Conservation (phyloP, 2,329 filamentous ascomycete species). For the Allantophomopsis lycopodina region DNA sequence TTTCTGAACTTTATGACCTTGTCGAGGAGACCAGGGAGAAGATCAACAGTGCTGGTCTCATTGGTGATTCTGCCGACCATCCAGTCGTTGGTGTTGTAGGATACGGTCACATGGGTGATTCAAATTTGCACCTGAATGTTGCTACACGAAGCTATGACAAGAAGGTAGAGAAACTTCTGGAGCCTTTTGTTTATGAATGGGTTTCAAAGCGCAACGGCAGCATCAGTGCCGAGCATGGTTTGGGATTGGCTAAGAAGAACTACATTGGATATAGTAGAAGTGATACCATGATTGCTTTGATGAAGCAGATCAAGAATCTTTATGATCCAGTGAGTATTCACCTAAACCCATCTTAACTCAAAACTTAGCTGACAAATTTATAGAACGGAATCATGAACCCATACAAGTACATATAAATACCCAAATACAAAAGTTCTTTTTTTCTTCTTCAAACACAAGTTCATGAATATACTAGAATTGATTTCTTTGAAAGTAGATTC, state of each 20-base stretch:
- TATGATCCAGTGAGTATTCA: constrained; percentile 73
- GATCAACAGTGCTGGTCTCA: constrained; percentile 59
- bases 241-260: constrained; percentile 90
- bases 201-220: constrained; percentile 77
- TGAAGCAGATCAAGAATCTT: constrained; percentile 88
- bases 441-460: no score
- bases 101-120: constrained; percentile 97
- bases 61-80: constrained; percentile 61
- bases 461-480: no score
- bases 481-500: no score
- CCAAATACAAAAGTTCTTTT: no score
- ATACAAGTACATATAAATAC: constrained; percentile 74
- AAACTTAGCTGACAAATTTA: constrained; percentile 9
- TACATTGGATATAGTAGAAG: constrained; percentile 89
- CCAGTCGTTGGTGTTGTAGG: constrained; percentile 86
- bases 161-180: constrained; percentile 71
- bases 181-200: constrained; percentile 98
- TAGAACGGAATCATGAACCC: constrained; percentile 98
- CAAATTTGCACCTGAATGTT: constrained; percentile 89
- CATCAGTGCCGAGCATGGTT: constrained; percentile 91
- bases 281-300: constrained; percentile 74
- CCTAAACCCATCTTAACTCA: not conserved
- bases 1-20: constrained; percentile 73
- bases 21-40: constrained; percentile 73
- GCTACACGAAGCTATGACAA: constrained; percentile 73